These are phyloP conservation scores for Aspergillus fijiensis DNA, from an alignment of 2,329 filamentous ascomycete genomes.

Conservation along the genomic window DNA sequence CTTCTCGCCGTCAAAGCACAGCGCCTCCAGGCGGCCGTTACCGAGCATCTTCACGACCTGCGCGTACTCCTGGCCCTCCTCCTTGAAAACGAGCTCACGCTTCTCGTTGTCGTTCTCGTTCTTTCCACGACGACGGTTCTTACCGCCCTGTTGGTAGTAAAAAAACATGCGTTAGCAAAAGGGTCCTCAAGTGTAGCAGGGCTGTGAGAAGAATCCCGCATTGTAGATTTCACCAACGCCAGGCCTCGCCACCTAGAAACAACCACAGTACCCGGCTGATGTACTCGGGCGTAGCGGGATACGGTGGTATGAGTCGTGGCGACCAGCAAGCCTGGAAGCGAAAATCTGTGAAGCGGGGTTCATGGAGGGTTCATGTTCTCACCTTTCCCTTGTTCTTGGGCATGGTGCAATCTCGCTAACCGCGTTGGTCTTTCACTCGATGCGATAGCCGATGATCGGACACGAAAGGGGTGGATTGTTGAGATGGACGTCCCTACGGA, in stretches of 20 bases:
- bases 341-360: conserved; percentile 20
- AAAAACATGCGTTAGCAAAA: conserved; percentile 27
- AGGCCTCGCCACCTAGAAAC: background rate
- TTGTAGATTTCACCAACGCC: background rate
- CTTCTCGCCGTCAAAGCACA: conserved; percentile 93
- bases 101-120: conserved; percentile 99
- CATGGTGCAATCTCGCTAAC: conserved; percentile 59
- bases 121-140: conserved; percentile 98
- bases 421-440: conserved; percentile 25
- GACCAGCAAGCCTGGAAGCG: conserved; percentile 7
- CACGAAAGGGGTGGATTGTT: conserved; percentile 5
- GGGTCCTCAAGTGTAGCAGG: background rate
- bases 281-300: background rate
- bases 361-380: conserved; percentile 34
- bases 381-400: conserved; percentile 99
- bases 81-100: conserved; percentile 97
- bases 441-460: conserved; percentile 16
- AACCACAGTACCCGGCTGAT: background rate
- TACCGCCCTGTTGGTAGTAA: conserved; percentile 72
- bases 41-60: conserved; percentile 95
- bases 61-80: conserved; percentile 90
- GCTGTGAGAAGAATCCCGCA: background rate
- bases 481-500: conserved; percentile 15
- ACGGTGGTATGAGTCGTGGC: conserved; percentile 19
- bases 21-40: conserved; percentile 87